Base-by-base conservation (phyloP, 495 filamentous ascomycete species). In the Podospora bellae-mahoneyi region DNA sequence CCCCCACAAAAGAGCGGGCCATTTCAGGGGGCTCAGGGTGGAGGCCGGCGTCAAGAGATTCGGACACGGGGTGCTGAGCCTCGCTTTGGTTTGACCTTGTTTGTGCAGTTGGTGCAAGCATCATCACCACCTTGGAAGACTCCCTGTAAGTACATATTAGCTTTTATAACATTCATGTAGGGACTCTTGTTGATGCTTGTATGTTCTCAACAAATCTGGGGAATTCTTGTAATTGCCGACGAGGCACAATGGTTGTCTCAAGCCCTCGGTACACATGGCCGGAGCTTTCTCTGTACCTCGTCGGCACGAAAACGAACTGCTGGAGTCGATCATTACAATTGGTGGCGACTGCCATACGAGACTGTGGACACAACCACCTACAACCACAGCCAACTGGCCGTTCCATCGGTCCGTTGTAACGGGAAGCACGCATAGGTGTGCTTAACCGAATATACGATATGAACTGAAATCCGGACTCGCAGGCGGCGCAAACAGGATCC, bases 21-120 rank as follows among this genome's bases (percentile, higher is more conserved):
- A 64, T 64, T 65, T 70, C 69, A 71, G 65, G 69, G 59, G 65
- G 5, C 54, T 65, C 66, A 26, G 68, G 64, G 23, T 28, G 44
- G 23, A 3, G 20, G n/a, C 27, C 28, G 65, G 56, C 65, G 68
- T 60, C 68, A 48, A 62, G 64, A 26, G 28, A 34, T 60, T 34
- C 64, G 32, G 28, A 13, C 64, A 60, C 27, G 28, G 39, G 23
- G 23, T 7, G 16, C 23, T 10, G 28, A 13, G 54, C 64, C 34
- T n/a, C 28, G 34, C 18, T 63, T 7, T 13, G 23, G 26, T 1
- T 28, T 30, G 30, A 16, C 60, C 13, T 5, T 62, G 23, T 28
- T 62, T 32, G 27, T 16, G 59, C 19, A 28, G 59, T 20, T 18
- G 26, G 23, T 28, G 26, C 30, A 28, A 28, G 16, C 59, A 15